Percentiles rank a stretch among this genome's conserved stretches.
phyloP scores from a whole-genome alignment of 345 rosid species.

The Eucalyptus polybractea region DNA sequence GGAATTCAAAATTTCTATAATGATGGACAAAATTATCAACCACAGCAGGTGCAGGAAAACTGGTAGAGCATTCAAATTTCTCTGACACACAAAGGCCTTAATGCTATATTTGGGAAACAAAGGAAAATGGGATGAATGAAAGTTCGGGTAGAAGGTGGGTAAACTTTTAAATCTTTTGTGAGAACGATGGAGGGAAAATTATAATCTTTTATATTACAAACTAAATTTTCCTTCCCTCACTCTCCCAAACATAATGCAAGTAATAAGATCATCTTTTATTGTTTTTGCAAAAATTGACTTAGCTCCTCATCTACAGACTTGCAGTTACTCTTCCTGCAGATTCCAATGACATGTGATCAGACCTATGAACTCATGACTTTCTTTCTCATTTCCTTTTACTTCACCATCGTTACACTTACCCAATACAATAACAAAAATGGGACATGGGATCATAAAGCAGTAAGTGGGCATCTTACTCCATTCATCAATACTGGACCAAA shows the following conservation, averaged over 20 bases:
- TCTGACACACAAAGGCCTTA: background rate
- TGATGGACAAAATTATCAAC: background rate
- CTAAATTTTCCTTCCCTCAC: background rate
- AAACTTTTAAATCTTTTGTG: background rate
- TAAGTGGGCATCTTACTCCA: background rate
- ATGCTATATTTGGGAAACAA: background rate
- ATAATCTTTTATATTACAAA: background rate
- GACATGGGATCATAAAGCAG: background rate
- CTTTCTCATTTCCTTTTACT: background rate
- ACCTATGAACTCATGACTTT: background rate
- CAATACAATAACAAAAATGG: background rate
- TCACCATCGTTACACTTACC: background rate
- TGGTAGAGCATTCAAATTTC: background rate
- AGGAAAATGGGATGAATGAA: background rate
- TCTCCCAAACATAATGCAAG: background rate
- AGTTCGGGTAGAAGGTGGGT: background rate
- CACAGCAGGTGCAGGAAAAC: background rate
- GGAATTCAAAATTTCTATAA: background rate
- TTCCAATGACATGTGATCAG: background rate
- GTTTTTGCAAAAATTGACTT: background rate
- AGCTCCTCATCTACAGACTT: background rate
- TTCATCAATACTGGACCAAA: background rate
- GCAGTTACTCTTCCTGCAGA: background rate
- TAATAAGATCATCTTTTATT: background rate
- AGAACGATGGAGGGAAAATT: background rate